phyloP scores from a whole-genome alignment of 495 filamentous ascomycete genomes.

The Astrothelium macrocarpum region DNA sequence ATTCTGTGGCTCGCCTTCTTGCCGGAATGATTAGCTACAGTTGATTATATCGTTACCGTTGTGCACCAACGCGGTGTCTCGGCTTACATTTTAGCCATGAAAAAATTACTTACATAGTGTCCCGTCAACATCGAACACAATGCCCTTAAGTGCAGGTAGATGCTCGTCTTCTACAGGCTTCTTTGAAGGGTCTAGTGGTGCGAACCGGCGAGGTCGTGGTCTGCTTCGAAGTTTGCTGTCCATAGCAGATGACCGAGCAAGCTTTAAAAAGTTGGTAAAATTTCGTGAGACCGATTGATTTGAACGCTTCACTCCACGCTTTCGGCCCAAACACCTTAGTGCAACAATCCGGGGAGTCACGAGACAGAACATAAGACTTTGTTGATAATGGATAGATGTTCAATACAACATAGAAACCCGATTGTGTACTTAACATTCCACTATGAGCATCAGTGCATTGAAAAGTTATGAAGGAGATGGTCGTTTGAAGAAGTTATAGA shows the following conservation, averaged over 20 bases:
- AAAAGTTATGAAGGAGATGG: too few relatives aligned
- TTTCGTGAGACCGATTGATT: not conserved
- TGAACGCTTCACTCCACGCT: not conserved
- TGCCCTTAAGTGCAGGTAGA: conserved; percentile 49
- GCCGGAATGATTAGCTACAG: conserved; percentile 9
- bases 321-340: not conserved
- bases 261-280: not conserved
- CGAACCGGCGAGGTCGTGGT: not conserved
- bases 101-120: conserved; percentile 53
- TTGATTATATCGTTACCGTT: not conserved
- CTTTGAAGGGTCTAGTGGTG: not conserved
- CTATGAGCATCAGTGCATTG: too few relatives aligned
- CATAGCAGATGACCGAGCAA: not conserved
- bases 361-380: not conserved
- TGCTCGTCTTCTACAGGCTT: not conserved
- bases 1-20: conserved; percentile 65
- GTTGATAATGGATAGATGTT: not conserved
- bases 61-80: not conserved
- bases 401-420: not conserved
- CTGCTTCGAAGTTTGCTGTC: not conserved
- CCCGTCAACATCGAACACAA: conserved; percentile 93
- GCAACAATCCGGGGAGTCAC: not conserved
- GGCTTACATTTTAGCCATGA: not conserved
- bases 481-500: too few relatives aligned
- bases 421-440: not conserved